Evolutionary conservation across 768 basidiomycete species (phyloP).

Genomic region (Crucibulum laeve): DNA sequence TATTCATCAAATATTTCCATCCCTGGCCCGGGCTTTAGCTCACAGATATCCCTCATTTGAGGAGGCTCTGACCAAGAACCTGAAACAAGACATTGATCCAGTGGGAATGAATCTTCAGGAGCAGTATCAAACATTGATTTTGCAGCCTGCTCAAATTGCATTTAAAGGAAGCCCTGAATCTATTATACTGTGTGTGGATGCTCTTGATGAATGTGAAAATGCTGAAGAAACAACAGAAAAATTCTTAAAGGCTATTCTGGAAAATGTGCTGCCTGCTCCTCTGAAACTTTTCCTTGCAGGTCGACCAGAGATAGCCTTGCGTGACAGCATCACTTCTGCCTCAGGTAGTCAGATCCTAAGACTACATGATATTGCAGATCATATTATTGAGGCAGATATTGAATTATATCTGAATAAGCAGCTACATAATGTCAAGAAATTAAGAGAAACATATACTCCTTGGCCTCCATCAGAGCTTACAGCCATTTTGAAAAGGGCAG

Average conservation of each 20-base stretch:
- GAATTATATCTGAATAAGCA: neutral
- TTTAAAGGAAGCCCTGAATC: neutral
- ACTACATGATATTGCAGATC: neutral
- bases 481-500: neutral
- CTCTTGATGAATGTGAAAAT: constrained; percentile 19
- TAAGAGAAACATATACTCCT: neutral
- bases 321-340: neutral
- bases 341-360: neutral
- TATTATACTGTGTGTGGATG: constrained; percentile 10
- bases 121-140: neutral
- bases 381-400: neutral
- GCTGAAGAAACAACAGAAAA: neutral
- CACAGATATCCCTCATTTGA: neutral
- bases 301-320: neutral
- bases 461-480: neutral
- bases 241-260: neutral
- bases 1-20: neutral
- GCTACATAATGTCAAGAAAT: neutral
- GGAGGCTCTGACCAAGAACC: neutral
- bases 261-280: neutral
- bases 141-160: neutral
- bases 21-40: neutral
- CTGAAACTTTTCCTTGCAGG: neutral
- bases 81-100: neutral
- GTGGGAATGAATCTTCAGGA: neutral